Conservation (phyloP, 176 grass and related monocot genomes). For the Triticum urartu region DNA sequence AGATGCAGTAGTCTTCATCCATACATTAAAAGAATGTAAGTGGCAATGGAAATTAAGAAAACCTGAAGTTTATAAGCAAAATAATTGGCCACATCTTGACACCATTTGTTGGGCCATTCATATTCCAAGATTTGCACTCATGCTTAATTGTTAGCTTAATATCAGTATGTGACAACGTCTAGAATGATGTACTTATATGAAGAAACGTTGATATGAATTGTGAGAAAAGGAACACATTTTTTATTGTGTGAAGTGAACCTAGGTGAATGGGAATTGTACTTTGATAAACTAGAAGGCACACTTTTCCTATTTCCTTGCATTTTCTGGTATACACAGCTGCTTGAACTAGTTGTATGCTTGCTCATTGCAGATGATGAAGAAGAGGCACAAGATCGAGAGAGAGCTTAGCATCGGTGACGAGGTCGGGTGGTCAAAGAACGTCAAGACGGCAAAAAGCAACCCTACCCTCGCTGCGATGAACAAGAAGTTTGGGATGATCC, state of each 20-base stretch:
- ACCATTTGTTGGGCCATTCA: too few species aligned
- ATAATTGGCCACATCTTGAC: too few species aligned
- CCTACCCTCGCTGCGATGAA: slow-evolving; percentile 73
- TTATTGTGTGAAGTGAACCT: background rate
- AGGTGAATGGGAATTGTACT: background rate
- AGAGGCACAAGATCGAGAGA: slow-evolving; percentile 92
- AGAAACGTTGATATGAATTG: too few species aligned
- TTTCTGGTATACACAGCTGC: background rate
- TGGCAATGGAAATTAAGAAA: too few species aligned
- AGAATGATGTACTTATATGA: too few species aligned
- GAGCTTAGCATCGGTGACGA: slow-evolving; percentile 86
- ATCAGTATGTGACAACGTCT: too few species aligned
- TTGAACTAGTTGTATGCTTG: slow-evolving; percentile 8
- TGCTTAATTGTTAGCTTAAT: too few species aligned
- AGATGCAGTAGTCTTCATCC: too few species aligned
- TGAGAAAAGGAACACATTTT: background rate
- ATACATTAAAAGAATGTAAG: too few species aligned
- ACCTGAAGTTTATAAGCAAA: too few species aligned
- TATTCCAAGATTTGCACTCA: too few species aligned
- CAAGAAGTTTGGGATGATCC: slow-evolving; percentile 99
- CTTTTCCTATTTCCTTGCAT: background rate
- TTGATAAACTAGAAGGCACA: background rate
- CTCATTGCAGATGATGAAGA: slow-evolving; percentile 87
- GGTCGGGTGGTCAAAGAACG: slow-evolving; percentile 92
- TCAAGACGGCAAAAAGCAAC: slow-evolving; percentile 75